Conservation (phyloP, 2,329 filamentous ascomycete genomes). For the Blumeria graminis region DNA sequence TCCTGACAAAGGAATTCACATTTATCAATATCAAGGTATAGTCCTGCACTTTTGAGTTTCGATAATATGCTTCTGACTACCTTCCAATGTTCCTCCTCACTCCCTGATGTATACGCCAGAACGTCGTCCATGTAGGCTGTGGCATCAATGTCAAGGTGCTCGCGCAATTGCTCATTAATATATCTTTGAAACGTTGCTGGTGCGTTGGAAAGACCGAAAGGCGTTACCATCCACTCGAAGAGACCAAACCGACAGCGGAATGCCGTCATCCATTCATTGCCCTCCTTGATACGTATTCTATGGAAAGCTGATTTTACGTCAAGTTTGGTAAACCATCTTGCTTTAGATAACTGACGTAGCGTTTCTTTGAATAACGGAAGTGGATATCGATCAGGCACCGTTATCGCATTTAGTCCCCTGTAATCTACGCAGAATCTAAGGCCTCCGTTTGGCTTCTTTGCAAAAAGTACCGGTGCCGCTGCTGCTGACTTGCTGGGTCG, state of each 20-base stretch:
- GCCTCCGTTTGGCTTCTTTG: not conserved
- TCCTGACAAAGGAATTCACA: not conserved
- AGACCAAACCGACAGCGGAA: not conserved
- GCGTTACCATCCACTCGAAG: not conserved
- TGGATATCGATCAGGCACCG: not conserved
- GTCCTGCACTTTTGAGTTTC: not conserved
- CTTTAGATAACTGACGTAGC: not conserved
- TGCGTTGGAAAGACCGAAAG: not conserved
- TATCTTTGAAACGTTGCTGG: not conserved
- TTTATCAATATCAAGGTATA: not conserved
- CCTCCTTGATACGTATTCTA: not conserved
- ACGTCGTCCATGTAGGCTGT: not conserved
- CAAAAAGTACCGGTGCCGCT: not conserved
- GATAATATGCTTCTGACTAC: not conserved
- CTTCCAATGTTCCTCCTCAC: not conserved
- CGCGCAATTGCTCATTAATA: not conserved
- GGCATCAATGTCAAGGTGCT: not conserved
- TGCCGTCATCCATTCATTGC: slow-evolving; percentile 1
- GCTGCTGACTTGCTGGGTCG: not conserved
- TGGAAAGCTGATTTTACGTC: not conserved
- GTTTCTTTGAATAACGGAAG: not conserved
- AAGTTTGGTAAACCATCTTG: not conserved
- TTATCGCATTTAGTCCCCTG: too few relatives aligned
- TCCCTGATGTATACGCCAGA: not conserved
- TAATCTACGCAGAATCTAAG: not conserved